Base-by-base conservation (phyloP, 306 rosid genomes). In the Acacia melanoxylon region DNA sequence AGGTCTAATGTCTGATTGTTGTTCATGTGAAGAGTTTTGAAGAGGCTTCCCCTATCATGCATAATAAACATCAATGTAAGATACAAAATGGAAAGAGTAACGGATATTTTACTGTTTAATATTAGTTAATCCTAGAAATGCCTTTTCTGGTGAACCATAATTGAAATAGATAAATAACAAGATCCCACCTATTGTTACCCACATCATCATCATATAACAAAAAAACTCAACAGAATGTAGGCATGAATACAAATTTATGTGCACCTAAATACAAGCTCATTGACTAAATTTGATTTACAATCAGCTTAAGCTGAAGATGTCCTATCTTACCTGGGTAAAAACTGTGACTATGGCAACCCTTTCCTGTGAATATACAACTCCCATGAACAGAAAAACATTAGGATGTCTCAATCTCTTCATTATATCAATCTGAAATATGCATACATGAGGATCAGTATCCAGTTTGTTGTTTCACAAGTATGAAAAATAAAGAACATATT, bases 341-440 rank as follows among this genome's bases (percentile, higher is more conserved):
- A 86, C 87, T 54, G 95, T 92, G 79, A 92, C 93, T 46, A 90
- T 91, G 78, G 97, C 90, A 74, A 89, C 92, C 74, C 86, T 82
- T 86, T 89, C 90, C 63, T 25, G 92, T 48, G 97, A 84, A 83
- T 82, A 92, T 54, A 90, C 90, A 42, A 97, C 97, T 82, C 98
- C 98, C 95, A 94, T 88, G 82, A 91, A 94, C 72, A 94, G 82
- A 84, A 94, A 78, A 24, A 92, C 95, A 86, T 94, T 92, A 58
- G 98, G 97, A 85, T 92, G 98, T 76, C 98, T 86, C 83, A 89
- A 82, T 85, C 94, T 89, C 90, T 89, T 91, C 98, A 90, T 92
- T 88, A 94, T 94, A 87, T 87, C 87, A 88, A 92, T 87, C 94
- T 94, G 84, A 86, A 69, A 78, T 41, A 70, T 12, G 75, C 46